phyloP scores from a whole-genome alignment of 148 eudicot genomes.

The Heliosperma pusillum region DNA sequence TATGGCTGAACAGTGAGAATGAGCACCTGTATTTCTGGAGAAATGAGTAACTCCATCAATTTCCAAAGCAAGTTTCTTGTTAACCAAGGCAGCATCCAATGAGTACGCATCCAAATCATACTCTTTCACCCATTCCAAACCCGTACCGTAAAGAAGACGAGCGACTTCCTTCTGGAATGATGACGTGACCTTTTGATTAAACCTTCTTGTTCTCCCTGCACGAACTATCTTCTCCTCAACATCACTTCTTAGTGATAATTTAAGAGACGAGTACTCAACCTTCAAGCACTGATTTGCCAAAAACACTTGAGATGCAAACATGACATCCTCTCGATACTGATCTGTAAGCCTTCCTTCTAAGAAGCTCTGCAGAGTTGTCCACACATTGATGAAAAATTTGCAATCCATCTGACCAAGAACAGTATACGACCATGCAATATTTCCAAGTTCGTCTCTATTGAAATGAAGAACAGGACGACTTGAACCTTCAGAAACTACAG shows the following conservation, averaged over 20 bases:
- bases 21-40: slow-evolving; percentile 77
- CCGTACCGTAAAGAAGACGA: slow-evolving; percentile 79
- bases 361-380: slow-evolving; percentile 59
- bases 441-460: slow-evolving; percentile 83
- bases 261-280: slow-evolving; percentile 63
- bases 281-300: slow-evolving; percentile 83
- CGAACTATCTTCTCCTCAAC: slow-evolving; percentile 57
- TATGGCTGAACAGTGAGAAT: neutral
- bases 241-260: slow-evolving; percentile 51
- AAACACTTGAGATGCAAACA: slow-evolving; percentile 87
- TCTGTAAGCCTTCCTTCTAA: slow-evolving; percentile 69
- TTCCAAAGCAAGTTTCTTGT: slow-evolving; percentile 74
- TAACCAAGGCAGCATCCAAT: slow-evolving; percentile 78
- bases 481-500: slow-evolving; percentile 14
- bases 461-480: slow-evolving; percentile 38
- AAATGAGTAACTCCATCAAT: slow-evolving; percentile 97
- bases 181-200: slow-evolving; percentile 77
- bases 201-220: slow-evolving; percentile 83
- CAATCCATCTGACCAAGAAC: slow-evolving; percentile 68
- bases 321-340: slow-evolving; percentile 79
- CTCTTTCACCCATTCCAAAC: slow-evolving; percentile 80
- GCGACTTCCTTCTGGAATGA: slow-evolving; percentile 90
- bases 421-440: slow-evolving; percentile 87
- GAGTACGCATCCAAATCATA: slow-evolving; percentile 68
- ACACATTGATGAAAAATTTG: slow-evolving; percentile 60